A percentile compares a stretch with the other conserved stretches of the same genome.
Evolutionary conservation across 495 filamentous ascomycete species (phyloP).

Genomic region (Trichoderma virens): DNA sequence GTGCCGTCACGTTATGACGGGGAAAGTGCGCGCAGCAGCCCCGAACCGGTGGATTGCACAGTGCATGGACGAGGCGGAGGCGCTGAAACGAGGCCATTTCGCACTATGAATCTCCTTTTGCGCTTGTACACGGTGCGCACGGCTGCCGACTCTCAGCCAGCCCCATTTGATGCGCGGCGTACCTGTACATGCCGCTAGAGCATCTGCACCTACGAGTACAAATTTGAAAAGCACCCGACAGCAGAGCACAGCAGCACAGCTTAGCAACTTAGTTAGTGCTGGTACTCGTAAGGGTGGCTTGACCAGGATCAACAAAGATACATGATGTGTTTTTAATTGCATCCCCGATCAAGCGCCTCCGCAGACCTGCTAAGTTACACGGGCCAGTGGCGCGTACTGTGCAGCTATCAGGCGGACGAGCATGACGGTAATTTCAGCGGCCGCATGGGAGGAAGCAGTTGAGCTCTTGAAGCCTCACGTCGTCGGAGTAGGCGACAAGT

Average conservation of each 20-base stretch:
- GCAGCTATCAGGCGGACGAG: background rate
- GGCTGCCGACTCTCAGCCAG: background rate
- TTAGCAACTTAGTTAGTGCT: background rate
- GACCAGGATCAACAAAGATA: background rate
- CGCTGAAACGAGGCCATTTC: background rate
- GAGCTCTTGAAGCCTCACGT: background rate
- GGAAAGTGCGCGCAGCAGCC: background rate
- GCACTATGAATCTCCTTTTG: background rate
- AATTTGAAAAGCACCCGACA: too few species aligned
- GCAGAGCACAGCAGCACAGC: background rate
- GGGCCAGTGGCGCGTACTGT: slow-evolving; percentile 4
- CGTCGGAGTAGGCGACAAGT: background rate
- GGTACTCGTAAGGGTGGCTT: slow-evolving; percentile 3
- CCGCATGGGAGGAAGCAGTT: background rate
- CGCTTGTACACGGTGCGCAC: background rate
- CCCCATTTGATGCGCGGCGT: background rate
- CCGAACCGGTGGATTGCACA: background rate
- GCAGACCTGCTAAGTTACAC: background rate
- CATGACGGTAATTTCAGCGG: slow-evolving; percentile 2
- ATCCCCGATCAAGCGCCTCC: background rate
- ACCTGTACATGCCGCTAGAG: too few species aligned
- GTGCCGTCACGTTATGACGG: slow-evolving; percentile 7
- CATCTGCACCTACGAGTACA: too few species aligned
- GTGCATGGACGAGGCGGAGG: background rate
- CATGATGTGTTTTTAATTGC: background rate